These are phyloP conservation scores for Fusarium sp. DNA, from an alignment of 2,329 filamentous ascomycete species.

Conservation along the genomic window DNA sequence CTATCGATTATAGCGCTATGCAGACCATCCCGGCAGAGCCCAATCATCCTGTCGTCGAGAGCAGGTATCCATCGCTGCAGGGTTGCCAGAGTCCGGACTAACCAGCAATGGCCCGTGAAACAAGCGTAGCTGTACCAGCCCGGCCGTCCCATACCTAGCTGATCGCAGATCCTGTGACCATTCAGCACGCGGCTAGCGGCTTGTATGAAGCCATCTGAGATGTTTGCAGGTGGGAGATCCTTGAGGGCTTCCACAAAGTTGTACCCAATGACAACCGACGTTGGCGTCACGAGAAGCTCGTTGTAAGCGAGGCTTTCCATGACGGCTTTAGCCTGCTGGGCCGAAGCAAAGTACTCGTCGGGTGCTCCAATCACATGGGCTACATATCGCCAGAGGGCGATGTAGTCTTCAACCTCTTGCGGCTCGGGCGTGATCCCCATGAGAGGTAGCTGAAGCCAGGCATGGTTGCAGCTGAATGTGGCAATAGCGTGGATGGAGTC, in stretches of 20 bases:
- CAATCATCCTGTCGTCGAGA: slow-evolving; percentile 40
- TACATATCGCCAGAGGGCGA: slow-evolving; percentile 61
- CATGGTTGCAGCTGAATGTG: slow-evolving; percentile 68
- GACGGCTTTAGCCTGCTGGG: slow-evolving; percentile 42
- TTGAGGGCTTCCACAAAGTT: slow-evolving; percentile 52
- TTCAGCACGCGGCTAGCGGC: slow-evolving; percentile 50
- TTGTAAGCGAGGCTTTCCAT: slow-evolving; percentile 49
- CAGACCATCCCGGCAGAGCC: slow-evolving; percentile 39
- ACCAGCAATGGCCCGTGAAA: slow-evolving; percentile 47
- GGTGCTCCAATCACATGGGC: slow-evolving; percentile 46
- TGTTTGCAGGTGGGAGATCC: slow-evolving; percentile 49
- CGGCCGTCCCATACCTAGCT: slow-evolving; percentile 47
- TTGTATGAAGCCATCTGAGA: slow-evolving; percentile 42
- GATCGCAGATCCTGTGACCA: slow-evolving; percentile 50
- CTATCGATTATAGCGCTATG: slow-evolving; percentile 45
- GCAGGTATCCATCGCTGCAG: slow-evolving; percentile 39
- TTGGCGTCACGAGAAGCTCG: slow-evolving; percentile 48
- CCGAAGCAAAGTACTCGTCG: slow-evolving; percentile 39
- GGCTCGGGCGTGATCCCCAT: slow-evolving; percentile 68
- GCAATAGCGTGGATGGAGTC: slow-evolving; percentile 71
- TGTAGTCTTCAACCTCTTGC: slow-evolving; percentile 69
- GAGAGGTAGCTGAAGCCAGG: slow-evolving; percentile 69
- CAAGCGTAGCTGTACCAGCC: slow-evolving; percentile 42
- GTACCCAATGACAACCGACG: slow-evolving; percentile 48
- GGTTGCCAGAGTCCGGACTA: slow-evolving; percentile 43